phyloP scores from a whole-genome alignment of 192 early-diverging fungal species.

The Oehlia diaphana region DNA sequence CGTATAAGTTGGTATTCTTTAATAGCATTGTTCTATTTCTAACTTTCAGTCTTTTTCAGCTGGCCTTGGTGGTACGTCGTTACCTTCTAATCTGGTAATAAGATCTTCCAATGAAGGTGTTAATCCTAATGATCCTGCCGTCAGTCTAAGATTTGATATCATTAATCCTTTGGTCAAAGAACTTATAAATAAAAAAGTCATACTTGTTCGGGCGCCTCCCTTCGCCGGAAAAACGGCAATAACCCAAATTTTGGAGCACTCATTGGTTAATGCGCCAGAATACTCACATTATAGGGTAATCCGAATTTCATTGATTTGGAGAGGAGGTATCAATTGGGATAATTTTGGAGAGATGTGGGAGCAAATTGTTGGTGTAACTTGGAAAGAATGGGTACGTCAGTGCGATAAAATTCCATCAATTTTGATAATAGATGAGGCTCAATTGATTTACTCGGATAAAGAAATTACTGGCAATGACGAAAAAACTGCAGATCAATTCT shows the following conservation, averaged over 20 bases:
- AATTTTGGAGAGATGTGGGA: not conserved
- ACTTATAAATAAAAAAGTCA: not conserved
- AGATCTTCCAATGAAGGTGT: not conserved
- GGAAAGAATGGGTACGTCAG: conserved; percentile 17
- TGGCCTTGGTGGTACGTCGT: not conserved
- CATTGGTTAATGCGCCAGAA: not conserved
- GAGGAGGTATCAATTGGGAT: too few relatives aligned
- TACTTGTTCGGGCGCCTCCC: conserved; percentile 11
- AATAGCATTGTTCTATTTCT: not conserved
- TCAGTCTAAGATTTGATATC: not conserved
- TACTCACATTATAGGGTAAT: conserved; percentile 1
- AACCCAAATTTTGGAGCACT: not conserved
- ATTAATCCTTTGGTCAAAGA: not conserved
- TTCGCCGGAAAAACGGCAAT: not conserved
- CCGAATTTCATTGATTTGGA: conserved; percentile 23
- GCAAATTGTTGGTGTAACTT: not conserved
- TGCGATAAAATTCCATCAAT: conserved; percentile 15
- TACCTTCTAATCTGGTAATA: not conserved
- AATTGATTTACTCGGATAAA: conserved; percentile 11
- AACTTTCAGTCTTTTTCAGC: not conserved
- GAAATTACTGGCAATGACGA: not conserved
- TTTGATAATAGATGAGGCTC: not conserved
- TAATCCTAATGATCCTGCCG: not conserved
- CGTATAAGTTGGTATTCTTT: not conserved
- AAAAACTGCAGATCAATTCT: conserved; percentile 21